phyloP scores from a whole-genome alignment of 2,329 filamentous ascomycete species.

The Blastomyces parvus region DNA sequence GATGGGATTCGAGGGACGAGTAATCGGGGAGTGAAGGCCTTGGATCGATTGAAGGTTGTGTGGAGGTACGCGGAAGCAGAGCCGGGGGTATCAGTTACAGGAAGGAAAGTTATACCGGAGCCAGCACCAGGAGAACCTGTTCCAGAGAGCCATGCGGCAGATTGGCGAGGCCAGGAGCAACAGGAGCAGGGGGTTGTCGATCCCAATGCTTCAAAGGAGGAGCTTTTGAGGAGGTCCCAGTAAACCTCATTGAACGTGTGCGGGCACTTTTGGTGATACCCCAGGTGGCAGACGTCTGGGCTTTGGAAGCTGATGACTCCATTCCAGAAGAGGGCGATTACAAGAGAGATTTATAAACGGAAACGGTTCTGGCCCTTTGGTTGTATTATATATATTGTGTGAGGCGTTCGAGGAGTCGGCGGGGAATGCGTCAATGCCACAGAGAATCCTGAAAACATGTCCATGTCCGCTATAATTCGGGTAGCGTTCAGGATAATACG shows the following conservation, averaged over 20 bases:
- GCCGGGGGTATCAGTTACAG: slow-evolving; percentile 15
- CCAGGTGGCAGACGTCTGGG: background rate
- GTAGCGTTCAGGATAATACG: background rate
- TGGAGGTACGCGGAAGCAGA: slow-evolving; percentile 51
- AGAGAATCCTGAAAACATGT: background rate
- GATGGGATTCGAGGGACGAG: slow-evolving; percentile 90
- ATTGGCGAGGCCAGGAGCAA: slow-evolving; percentile 59
- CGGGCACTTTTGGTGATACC: background rate
- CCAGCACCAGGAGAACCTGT: slow-evolving; percentile 59
- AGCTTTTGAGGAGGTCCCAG: background rate
- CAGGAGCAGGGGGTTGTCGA: slow-evolving; percentile 22
- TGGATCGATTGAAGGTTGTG: slow-evolving; percentile 74
- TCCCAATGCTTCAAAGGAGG: background rate
- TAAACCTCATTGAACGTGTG: no score
- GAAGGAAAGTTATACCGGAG: slow-evolving; percentile 48
- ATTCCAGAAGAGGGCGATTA: background rate
- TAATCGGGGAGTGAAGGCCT: slow-evolving; percentile 68
- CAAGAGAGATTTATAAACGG: no score
- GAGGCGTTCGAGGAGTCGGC: background rate
- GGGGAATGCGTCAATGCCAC: background rate
- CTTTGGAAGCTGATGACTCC: background rate
- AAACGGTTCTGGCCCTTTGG: background rate
- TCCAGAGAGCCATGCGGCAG: slow-evolving; percentile 57
- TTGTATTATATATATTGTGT: background rate
- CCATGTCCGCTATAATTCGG: background rate